These are phyloP conservation scores for Xylaria sp. DNA, from an alignment of 2,329 filamentous ascomycete species.

Conservation along the genomic window DNA sequence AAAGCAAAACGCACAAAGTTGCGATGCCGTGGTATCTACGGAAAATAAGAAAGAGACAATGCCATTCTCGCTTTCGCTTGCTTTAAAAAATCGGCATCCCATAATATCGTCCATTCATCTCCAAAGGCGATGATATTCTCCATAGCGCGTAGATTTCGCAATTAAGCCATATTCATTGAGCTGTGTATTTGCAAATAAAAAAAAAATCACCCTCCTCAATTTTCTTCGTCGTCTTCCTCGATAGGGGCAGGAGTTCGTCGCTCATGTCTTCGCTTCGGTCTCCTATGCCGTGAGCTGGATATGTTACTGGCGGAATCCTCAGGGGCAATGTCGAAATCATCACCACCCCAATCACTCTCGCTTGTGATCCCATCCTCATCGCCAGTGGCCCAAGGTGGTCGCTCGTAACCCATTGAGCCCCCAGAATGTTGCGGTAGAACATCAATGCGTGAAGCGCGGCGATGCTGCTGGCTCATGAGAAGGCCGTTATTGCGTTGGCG, in stretches of 20 bases:
- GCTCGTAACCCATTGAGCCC: constrained; percentile 60
- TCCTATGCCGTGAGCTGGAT: constrained; percentile 73
- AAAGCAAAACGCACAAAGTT: constrained; percentile 20
- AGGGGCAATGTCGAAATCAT: constrained; percentile 71
- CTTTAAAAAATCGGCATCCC: constrained; percentile 27
- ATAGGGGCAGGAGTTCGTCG: constrained; percentile 78
- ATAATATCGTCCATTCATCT: constrained; percentile 26
- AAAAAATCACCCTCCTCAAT: constrained; percentile 27
- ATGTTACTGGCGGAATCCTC: constrained; percentile 87
- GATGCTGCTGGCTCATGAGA: constrained; percentile 70
- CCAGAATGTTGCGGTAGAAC: constrained; percentile 64
- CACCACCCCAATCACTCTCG: constrained; percentile 69
- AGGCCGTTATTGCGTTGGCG: constrained; percentile 86
- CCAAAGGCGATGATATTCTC: constrained; percentile 15
- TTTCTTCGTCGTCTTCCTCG: constrained; percentile 71
- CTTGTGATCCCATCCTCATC: constrained; percentile 61
- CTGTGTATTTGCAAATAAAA: constrained; percentile 2
- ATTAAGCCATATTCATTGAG: constrained; percentile 1
- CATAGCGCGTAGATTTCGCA: constrained; percentile 18
- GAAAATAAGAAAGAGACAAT: constrained; percentile 19
- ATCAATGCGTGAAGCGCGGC: constrained; percentile 62
- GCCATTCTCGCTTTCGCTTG: constrained; percentile 21
- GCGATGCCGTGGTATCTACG: constrained; percentile 38
- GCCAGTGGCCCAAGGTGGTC: constrained; percentile 59
- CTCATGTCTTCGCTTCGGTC: constrained; percentile 75